Percentiles rank a stretch among this genome's conserved stretches.
Evolutionary conservation across 805 yeast genomes (phyloP).

Genomic region (Saccharomycopsis sp.): DNA sequence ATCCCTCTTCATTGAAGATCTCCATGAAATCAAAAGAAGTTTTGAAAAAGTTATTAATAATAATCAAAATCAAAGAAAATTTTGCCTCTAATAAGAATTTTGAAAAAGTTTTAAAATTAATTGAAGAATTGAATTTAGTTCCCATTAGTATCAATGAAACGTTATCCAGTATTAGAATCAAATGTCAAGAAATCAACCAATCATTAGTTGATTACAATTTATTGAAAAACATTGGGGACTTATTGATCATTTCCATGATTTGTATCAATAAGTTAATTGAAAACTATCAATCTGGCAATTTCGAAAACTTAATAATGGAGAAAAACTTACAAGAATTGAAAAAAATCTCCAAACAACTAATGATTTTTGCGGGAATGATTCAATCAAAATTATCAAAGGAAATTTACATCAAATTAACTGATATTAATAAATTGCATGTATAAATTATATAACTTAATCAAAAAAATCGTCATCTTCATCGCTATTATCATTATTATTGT

Average conservation of each 20-base stretch:
- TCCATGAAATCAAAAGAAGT: slow-evolving; percentile 50
- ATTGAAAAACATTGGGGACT: slow-evolving; percentile 67
- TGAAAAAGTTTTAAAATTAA: slow-evolving; percentile 43
- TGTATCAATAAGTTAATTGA: slow-evolving; percentile 51
- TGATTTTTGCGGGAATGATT: slow-evolving; percentile 91
- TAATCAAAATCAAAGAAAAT: slow-evolving; percentile 56
- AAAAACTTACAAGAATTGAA: slow-evolving; percentile 46
- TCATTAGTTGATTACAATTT: slow-evolving; percentile 50
- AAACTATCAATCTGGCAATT: slow-evolving; percentile 28
- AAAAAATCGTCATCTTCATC: slow-evolving; percentile 38
- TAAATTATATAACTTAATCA: slow-evolving; percentile 24
- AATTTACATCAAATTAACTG: slow-evolving; percentile 36
- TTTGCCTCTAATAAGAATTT: slow-evolving; percentile 49
- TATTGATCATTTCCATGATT: slow-evolving; percentile 74
- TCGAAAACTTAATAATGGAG: slow-evolving; percentile 35
- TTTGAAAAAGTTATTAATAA: slow-evolving; percentile 49
- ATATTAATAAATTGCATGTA: too few species aligned
- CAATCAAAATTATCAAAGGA: slow-evolving; percentile 87
- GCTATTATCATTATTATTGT: slow-evolving; percentile 30
- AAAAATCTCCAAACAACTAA: slow-evolving; percentile 71
- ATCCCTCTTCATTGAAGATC: slow-evolving; percentile 36
- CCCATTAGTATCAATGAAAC: slow-evolving; percentile 46
- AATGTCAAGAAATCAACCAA: slow-evolving; percentile 56
- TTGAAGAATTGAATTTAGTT: slow-evolving; percentile 52
- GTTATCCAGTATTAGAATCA: slow-evolving; percentile 47